A percentile compares a stretch with the other conserved stretches of the same genome.
These are phyloP conservation scores for Lotus japonicus DNA, from an alignment of 306 rosid genomes.

Conservation along the genomic window DNA sequence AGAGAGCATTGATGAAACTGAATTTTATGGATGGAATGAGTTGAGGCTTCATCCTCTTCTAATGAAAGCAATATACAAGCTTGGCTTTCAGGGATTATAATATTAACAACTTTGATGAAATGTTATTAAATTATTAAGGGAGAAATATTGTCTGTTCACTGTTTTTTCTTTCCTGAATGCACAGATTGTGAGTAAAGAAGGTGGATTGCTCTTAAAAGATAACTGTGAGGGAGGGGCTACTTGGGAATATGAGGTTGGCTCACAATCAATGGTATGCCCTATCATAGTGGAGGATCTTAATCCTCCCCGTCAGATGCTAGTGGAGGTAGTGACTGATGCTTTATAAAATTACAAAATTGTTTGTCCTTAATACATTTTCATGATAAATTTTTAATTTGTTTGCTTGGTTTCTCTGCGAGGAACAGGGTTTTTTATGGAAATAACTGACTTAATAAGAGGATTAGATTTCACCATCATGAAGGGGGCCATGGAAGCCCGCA, in stretches of 20 bases:
- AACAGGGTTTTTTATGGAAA: constrained; percentile 85
- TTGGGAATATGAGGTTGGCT: constrained; percentile 96
- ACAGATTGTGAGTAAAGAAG: constrained; percentile 78
- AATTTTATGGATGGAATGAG: constrained; percentile 80
- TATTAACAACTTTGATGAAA: neutral
- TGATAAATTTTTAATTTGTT: neutral
- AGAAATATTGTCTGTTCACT: neutral
- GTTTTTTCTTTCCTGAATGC: constrained; percentile 9
- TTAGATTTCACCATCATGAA: constrained; percentile 89
- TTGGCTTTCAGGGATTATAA: constrained; percentile 47
- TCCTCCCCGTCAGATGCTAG: constrained; percentile 93
- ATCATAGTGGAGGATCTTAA: constrained; percentile 93
- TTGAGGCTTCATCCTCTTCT: constrained; percentile 86
- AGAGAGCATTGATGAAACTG: constrained; percentile 54
- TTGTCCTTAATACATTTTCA: neutral
- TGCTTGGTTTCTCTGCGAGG: constrained; percentile 43
- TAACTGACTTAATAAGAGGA: constrained; percentile 84
- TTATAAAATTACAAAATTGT: neutral
- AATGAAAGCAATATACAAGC: constrained; percentile 68
- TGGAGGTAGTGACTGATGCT: constrained; percentile 54
- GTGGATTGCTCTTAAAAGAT: constrained; percentile 73
- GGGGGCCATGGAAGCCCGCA: constrained; percentile 86
- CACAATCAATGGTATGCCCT: constrained; percentile 83
- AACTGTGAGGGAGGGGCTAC: constrained; percentile 94
- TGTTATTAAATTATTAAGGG: neutral